Evolutionary conservation across 495 filamentous ascomycete genomes (phyloP), one percentile per base, ranked within the genome.

Genomic region (Mycothermus thermophilus): DNA sequence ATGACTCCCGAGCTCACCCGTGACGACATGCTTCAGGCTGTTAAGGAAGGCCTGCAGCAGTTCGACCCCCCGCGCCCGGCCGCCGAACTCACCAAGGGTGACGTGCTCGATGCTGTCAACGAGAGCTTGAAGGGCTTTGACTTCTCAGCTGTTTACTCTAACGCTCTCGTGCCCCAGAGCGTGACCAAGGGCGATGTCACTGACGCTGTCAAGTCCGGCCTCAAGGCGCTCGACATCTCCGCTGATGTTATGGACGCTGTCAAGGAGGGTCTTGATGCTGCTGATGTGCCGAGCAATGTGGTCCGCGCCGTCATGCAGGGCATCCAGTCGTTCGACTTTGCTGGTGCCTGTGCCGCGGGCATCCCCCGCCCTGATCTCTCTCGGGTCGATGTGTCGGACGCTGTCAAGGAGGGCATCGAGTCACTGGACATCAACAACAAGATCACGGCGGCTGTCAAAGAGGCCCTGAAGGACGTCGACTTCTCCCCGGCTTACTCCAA

Each of bases 11-110:
- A 68, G 7, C 48, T 71, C 16, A 67, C 63, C 3, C 54, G 58
- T 32, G 66, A 72, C 8, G 69, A 72, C 28, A 59, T 75, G 48
- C 22, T 72, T 10, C 58, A 63, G 32, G 71, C 71, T 12, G 64
- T 74, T 38, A 66, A 58, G 38, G 63, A 74, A 43, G 71, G 67
- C 8, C 44, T 75, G 1, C 45, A 57, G 35, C 43, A 43, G 1
- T 63, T 69, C 33, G 60, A 66, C 17, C 32, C 46, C 5, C 52
- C 21, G 0, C 22, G 18, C 13, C 11, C 36, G 9, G 17, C 20
- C 2, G 30, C 34, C n/a, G 42, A 48, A 3, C 43, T 62, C 27
- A 53, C 54, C 2, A 30, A 46, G 24, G 52, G 57, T 18, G 62
- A 66, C 35, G 42, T 68, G 26, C 32, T 67, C 11, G 59, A 58